These are phyloP conservation scores for Triticum timopheevii DNA, from an alignment of 176 grass and related monocot genomes.

Conservation along the genomic window DNA sequence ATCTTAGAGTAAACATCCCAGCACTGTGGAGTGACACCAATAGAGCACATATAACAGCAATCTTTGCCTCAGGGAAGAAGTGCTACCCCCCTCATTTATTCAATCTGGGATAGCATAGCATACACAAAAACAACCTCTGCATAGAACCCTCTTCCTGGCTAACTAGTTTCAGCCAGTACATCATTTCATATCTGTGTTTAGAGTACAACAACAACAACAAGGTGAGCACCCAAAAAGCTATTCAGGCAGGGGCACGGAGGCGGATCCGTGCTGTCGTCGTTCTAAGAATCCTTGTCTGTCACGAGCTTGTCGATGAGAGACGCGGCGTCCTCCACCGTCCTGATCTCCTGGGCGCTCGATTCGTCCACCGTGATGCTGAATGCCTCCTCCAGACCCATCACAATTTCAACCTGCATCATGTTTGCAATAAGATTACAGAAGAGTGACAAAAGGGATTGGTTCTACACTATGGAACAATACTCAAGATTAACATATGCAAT, in stretches of 20 bases:
- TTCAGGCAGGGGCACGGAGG: neutral
- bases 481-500: too few species aligned
- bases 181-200: neutral
- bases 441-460: too few species aligned
- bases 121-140: neutral
- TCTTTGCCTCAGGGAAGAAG: neutral
- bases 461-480: too few species aligned
- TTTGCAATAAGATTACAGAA: too few species aligned
- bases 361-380: conserved; percentile 77
- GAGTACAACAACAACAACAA: neutral
- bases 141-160: neutral
- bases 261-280: neutral
- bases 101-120: neutral
- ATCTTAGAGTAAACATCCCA: neutral
- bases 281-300: conserved; percentile 40
- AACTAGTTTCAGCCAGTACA: conserved; percentile 17
- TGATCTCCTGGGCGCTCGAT: conserved; percentile 55
- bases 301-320: conserved; percentile 64
- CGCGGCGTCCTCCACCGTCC: conserved; percentile 60
- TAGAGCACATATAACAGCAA: neutral
- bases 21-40: neutral
- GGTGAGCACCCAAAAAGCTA: neutral
- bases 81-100: conserved; percentile 28
- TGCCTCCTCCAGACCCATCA: conserved; percentile 75
- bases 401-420: conserved; percentile 56